Conservation (phyloP, 1,284 basidiomycete species). For the Fomitopsis schrenkii region DNA sequence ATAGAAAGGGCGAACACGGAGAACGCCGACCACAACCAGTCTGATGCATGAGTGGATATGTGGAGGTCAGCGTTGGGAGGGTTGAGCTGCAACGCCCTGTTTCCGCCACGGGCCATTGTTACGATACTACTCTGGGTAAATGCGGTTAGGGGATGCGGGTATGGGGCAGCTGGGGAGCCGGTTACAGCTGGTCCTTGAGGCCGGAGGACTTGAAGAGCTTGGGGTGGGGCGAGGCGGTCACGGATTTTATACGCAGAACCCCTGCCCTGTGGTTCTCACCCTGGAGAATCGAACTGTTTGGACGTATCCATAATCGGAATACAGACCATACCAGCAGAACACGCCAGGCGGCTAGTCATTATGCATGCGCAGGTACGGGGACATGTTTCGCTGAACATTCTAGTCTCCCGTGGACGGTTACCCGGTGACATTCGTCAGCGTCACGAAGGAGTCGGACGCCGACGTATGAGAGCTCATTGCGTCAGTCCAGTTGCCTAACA, state of each 20-base stretch:
- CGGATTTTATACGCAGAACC: slow-evolving; percentile 1
- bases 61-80: slow-evolving; percentile 36
- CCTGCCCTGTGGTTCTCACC: neutral
- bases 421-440: neutral
- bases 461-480: neutral
- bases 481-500: neutral
- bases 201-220: slow-evolving; percentile 4
- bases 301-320: neutral
- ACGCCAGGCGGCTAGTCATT: neutral
- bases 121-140: slow-evolving; percentile 2
- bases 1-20: slow-evolving; percentile 41
- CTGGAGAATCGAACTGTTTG: neutral
- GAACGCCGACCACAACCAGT: slow-evolving; percentile 57
- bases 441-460: neutral
- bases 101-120: slow-evolving; percentile 14
- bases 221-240: neutral
- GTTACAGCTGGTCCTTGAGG: slow-evolving; percentile 1
- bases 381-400: slow-evolving; percentile 6
- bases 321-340: neutral
- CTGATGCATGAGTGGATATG: slow-evolving; percentile 37
- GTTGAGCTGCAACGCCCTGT: slow-evolving; percentile 29
- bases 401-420: neutral
- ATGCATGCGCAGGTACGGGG: neutral
- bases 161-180: neutral
- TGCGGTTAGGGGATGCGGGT: neutral